phyloP scores from a whole-genome alignment of 2,329 filamentous ascomycete genomes.

The Fusarium buharicum region DNA sequence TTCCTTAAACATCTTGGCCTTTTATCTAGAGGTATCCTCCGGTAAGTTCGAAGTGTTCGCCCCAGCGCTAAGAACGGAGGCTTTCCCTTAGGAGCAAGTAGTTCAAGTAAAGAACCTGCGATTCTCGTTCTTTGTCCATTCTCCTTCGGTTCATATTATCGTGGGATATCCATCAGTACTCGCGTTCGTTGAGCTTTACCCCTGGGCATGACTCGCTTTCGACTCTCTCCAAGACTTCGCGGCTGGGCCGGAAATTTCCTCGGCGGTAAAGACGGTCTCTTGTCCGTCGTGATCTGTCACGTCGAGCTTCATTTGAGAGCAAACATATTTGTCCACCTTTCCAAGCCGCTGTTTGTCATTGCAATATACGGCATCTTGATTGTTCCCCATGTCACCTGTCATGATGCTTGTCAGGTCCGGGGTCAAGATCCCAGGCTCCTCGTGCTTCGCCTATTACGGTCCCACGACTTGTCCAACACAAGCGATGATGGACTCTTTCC shows the following conservation, averaged over 20 bases:
- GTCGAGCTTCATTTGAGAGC: not conserved
- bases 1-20: constrained; percentile 3
- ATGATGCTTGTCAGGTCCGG: constrained; percentile 10
- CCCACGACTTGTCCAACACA: constrained; percentile 1
- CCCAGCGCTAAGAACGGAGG: constrained; percentile 15
- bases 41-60: not conserved
- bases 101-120: constrained; percentile 1
- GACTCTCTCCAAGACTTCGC: not conserved
- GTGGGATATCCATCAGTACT: not conserved
- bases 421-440: constrained; percentile 18
- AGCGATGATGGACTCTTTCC: not conserved
- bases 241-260: constrained; percentile 29
- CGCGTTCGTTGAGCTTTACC: not conserved
- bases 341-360: not conserved
- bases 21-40: not conserved
- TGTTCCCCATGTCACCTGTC: constrained; percentile 13
- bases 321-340: not conserved
- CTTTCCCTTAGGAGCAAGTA: not conserved
- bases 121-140: constrained; percentile 5
- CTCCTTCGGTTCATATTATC: not conserved
- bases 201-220: constrained; percentile 34
- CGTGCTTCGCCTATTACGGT: constrained; percentile 9
- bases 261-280: constrained; percentile 13
- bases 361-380: not conserved
- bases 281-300: constrained; percentile 22